phyloP scores from a whole-genome alignment of 805 yeast species.

The Candida patagonica region DNA sequence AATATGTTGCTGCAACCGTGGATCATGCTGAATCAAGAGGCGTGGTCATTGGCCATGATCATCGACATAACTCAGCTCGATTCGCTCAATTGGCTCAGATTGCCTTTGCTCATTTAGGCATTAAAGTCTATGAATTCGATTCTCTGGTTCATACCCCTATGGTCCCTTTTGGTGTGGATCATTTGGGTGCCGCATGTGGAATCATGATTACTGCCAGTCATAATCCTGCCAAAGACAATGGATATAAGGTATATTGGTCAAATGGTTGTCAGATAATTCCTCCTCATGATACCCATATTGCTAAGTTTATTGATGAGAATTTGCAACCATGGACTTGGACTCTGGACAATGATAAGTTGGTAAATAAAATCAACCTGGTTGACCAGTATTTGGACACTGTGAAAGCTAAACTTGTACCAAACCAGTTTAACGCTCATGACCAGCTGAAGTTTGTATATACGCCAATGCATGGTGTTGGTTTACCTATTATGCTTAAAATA shows the following conservation, averaged over 20 bases:
- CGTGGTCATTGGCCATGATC: conserved; percentile 86
- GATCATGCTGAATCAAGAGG: conserved; percentile 28
- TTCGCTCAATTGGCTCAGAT: conserved; percentile 76
- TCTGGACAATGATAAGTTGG: conserved; percentile 31
- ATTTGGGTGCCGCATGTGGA: conserved; percentile 59
- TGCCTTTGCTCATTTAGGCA: conserved; percentile 60
- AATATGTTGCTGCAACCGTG: conserved; percentile 24
- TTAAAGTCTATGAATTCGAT: conserved; percentile 46
- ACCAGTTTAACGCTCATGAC: conserved; percentile 1
- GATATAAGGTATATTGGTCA: conserved; percentile 86
- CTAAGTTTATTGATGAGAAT: conserved; percentile 50
- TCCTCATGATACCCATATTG: conserved; percentile 75
- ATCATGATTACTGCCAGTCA: conserved; percentile 86
- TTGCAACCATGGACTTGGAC: conserved; percentile 50
- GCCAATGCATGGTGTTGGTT: conserved; percentile 94
- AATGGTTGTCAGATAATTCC: conserved; percentile 96
- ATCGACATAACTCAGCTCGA: conserved; percentile 66
- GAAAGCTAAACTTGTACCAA: conserved; percentile 4
- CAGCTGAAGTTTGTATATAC: conserved; percentile 56
- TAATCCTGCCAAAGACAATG: conserved; percentile 55
- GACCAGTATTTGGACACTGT: conserved; percentile 12
- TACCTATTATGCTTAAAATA: conserved; percentile 43
- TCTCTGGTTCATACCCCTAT: conserved; percentile 67
- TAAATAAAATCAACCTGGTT: conserved; percentile 17
- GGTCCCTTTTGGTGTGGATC: conserved; percentile 80